Base-by-base conservation (phyloP, 1,139 yeast species). In the Pneumocystis jirovecii region DNA sequence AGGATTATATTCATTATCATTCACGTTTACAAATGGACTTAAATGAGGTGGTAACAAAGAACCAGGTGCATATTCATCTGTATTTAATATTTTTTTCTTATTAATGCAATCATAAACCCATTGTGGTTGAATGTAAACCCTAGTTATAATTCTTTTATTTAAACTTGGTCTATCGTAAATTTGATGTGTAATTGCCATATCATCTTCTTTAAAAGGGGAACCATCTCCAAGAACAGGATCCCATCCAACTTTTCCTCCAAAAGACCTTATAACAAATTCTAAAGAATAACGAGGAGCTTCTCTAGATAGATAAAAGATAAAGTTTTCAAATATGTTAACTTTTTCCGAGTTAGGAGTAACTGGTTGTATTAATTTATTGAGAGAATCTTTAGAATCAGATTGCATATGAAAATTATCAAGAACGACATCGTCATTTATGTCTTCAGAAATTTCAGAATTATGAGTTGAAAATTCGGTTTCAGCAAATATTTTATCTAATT, bases 91-190 rank as follows among this genome's bases (percentile, higher is more conserved):
- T 69, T 82, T 81, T 64, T 84, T 83, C 77, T 87, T 86, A 78
- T 93, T 93, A 70, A 95, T 80, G 73, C 89, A 85, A 75, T 93
- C 99, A 76, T 93, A 91, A 63, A 93, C 80, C 98, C 98, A 95
- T 80, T 93, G 98, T 44, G 99, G 98, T 78, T 93, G 98, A 64
- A 91, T 77, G 74, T 95, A 95, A 0, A 96, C 88, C 79, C 97
- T 84, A 64, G 97, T 97, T 67, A 91, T 86, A 61, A 90, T 89
- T 75, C 85, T 89, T 70, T 83, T 81, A 60, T 81, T 76, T 65
- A 93, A 77, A 72, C 85, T 85, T 50, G 97, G 97, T 76, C 98
- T 84, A 77, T 93, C 99, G 69, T 86, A 85, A 71, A 93, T 87
- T 76, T 93, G 97, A 76, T 93, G 99, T 37, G 98, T 93, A 66